Evolutionary conservation across 371 early-diverging fungal genomes (phyloP).

Genomic region (Mucor irregularis): DNA sequence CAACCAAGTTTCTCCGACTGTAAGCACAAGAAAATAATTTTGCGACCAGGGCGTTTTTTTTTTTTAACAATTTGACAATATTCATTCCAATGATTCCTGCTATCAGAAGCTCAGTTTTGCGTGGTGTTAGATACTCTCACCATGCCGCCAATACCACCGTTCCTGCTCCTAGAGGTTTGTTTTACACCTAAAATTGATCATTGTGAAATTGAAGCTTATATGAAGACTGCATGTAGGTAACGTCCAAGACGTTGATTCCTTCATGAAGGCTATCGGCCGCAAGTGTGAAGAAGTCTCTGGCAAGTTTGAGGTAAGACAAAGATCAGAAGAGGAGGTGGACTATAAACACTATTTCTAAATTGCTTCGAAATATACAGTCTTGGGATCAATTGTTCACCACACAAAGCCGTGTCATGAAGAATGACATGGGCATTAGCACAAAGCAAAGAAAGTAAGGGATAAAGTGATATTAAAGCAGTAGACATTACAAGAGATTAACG

Average conservation of each 20-base stretch:
- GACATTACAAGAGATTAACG: background rate
- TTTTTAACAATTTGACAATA: background rate
- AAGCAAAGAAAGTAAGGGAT: constrained; percentile 39
- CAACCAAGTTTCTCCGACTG: background rate
- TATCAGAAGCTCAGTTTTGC: background rate
- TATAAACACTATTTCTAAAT: background rate
- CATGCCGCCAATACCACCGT: constrained; percentile 10
- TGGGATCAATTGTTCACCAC: constrained; percentile 68
- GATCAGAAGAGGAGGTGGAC: background rate
- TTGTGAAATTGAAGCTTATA: too few relatives aligned
- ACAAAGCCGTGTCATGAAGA: constrained; percentile 48
- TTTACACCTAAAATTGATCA: too few relatives aligned
- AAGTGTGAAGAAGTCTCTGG: constrained; percentile 57
- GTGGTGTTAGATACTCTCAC: constrained; percentile 28
- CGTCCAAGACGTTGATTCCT: constrained; percentile 43
- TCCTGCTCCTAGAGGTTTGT: constrained; percentile 29
- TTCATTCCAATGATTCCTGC: constrained; percentile 8
- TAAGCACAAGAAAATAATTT: background rate
- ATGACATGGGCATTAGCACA: constrained; percentile 48
- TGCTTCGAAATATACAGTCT: constrained; percentile 28
- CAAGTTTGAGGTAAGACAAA: constrained; percentile 53
- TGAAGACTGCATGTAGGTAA: constrained; percentile 35
- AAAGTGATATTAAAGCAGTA: background rate
- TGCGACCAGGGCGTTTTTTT: constrained; percentile 6
- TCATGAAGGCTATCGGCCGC: constrained; percentile 62